Conservation (phyloP, 2,329 filamentous ascomycete genomes). For the Fusarium lateritium region DNA sequence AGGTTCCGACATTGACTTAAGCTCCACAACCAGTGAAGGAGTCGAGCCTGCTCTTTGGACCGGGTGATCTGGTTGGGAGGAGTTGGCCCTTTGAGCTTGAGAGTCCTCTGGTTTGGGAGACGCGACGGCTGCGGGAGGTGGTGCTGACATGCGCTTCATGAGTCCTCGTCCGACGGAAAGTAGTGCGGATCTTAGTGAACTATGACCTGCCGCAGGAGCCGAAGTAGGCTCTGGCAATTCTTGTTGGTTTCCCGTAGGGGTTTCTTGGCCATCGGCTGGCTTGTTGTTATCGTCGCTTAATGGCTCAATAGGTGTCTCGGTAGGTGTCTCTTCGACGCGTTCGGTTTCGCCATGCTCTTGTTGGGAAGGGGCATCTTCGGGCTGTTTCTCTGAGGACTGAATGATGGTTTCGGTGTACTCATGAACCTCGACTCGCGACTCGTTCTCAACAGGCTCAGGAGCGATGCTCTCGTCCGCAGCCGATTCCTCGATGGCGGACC, state of each 20-base stretch:
- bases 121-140: constrained; percentile 17
- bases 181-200: constrained; percentile 7
- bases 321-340: constrained; percentile 32
- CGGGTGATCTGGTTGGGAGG: constrained; percentile 16
- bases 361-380: constrained; percentile 3
- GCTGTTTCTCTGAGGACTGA: constrained; percentile 39
- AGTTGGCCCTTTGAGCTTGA: constrained; percentile 8
- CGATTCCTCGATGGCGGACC: not conserved
- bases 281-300: not conserved
- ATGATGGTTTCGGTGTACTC: constrained; percentile 35
- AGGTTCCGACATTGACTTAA: constrained; percentile 29
- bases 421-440: constrained; percentile 27
- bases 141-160: constrained; percentile 40
- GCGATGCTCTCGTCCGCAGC: not conserved
- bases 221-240: constrained; percentile 5
- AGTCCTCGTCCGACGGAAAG: constrained; percentile 31
- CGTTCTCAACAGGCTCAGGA: not conserved
- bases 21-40: constrained; percentile 35
- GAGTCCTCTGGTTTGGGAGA: constrained; percentile 7
- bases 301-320: constrained; percentile 24
- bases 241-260: not conserved
- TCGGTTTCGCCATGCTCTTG: constrained; percentile 20
- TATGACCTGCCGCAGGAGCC: constrained; percentile 2
- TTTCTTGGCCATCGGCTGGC: constrained; percentile 7
- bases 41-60: constrained; percentile 25